Evolutionary conservation across 176 grass and related monocot genomes (phyloP), one percentile per base, ranked within the genome.

Genomic region (Aegilops tauschii): DNA sequence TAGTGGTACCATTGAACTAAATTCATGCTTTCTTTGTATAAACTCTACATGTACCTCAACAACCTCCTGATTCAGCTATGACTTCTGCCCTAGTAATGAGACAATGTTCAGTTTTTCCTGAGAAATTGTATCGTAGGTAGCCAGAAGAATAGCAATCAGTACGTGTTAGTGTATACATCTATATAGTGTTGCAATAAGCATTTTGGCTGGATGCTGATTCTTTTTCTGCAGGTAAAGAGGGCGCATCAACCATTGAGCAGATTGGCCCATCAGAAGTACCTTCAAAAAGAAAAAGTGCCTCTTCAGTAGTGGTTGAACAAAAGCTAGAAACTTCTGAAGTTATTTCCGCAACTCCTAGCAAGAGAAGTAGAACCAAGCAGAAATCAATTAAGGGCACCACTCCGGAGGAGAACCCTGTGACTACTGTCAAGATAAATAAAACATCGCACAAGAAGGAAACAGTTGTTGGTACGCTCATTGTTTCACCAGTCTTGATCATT

Each of bases 261-360:
- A 37, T 76, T 29, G 52, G 25, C 30, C 18, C 64, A 23, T 37
- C 23, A n/a, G 69, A 83, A 79, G 58, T 59, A 81, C 37, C 80
- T 4, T 89, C 82, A 16, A 98, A 98, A 92, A 92, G 92, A 82
- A 98, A 96, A 88, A 49, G 85, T 50, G 73, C 81, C 16, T 71
- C 71, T 90, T 90, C 82, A 47, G 70, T 85, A 68, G 18, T 84
- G 30, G 58, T 90, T 89, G 90, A 92, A 87, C 71, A 94, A 86
- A 87, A 82, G 69, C 65, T 69, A 85, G 87, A 82, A 87, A 87
- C 37, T 63, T 84, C 80, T 23, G 70, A 78, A 52, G 84, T 67
- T 65, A 66, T 89, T 82, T 88, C 92, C 21, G 88, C 88, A 88
- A 65, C 73, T 61, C 83, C 80, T 81, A 88, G 20, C 81, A 95